These are phyloP conservation scores for Warburgia ugandensis DNA, from an alignment of 164 flowering plant genomes.

Conservation along the genomic window DNA sequence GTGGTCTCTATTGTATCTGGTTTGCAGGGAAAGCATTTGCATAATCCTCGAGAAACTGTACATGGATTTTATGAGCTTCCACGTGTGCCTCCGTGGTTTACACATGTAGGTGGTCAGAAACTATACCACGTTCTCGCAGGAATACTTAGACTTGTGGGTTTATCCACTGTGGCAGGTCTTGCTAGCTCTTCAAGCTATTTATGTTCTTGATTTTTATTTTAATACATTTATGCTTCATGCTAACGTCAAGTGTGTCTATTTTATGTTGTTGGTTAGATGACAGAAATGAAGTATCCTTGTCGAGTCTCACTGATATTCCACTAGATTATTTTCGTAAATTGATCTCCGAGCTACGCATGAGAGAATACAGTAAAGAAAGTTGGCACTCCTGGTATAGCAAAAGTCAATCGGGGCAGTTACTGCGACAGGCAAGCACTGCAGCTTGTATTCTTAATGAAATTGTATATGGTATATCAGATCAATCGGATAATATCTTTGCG, in stretches of 20 bases:
- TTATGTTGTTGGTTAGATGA: slow-evolving; percentile 32
- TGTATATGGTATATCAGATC: slow-evolving; percentile 76
- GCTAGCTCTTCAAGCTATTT: slow-evolving; percentile 11
- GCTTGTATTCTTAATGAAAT: slow-evolving; percentile 80
- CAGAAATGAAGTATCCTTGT: slow-evolving; percentile 44
- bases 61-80: slow-evolving; percentile 51
- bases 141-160: slow-evolving; percentile 74
- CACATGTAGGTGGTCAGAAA: slow-evolving; percentile 50
- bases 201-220: background rate
- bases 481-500: slow-evolving; percentile 30
- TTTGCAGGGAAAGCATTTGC: slow-evolving; percentile 15
- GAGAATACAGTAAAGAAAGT: slow-evolving; percentile 48
- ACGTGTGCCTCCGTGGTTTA: slow-evolving; percentile 93
- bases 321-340: slow-evolving; percentile 53
- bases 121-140: slow-evolving; percentile 67
- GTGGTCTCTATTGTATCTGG: slow-evolving; percentile 12
- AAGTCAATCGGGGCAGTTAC: slow-evolving; percentile 66
- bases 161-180: slow-evolving; percentile 69
- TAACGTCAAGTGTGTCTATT: background rate
- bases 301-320: slow-evolving; percentile 56
- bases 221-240: too few species aligned
- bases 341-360: slow-evolving; percentile 60
- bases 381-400: slow-evolving; percentile 81
- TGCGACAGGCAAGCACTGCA: slow-evolving; percentile 86
- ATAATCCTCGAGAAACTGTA: slow-evolving; percentile 7